A percentile compares a stretch with the other conserved stretches of the same genome.
Conservation (phyloP, 805 yeast genomes). For the Vanderwaltozyma tropicalis region DNA sequence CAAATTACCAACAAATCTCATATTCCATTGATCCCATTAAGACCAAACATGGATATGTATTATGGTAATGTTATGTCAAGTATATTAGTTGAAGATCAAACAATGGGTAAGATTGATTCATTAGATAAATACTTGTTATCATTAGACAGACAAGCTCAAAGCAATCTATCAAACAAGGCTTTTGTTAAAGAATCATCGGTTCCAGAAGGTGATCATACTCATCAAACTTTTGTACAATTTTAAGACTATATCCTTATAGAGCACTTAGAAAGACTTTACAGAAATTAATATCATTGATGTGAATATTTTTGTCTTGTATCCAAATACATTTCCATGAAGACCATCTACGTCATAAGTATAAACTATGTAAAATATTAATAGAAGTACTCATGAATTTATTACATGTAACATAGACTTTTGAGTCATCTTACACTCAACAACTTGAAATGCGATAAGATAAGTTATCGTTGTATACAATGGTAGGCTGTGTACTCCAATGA, state of each 20-base stretch:
- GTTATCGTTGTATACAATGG: no score
- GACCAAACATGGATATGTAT: conserved; percentile 26
- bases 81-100: conserved; percentile 64
- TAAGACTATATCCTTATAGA: conserved; percentile 4
- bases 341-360: no score
- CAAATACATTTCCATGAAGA: no score
- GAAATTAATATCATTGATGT: no score
- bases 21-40: conserved; percentile 21
- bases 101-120: conserved; percentile 41
- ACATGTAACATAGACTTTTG: no score
- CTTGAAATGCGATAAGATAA: no score
- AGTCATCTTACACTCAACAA: no score
- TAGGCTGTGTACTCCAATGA: no score
- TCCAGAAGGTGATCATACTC: conserved; percentile 18
- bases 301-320: no score
- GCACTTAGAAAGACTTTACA: no score
- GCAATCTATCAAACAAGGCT: conserved; percentile 39
- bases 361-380: no score
- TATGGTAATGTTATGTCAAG: conserved; percentile 35
- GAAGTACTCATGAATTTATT: no score
- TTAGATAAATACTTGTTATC: conserved; percentile 58
- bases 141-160: conserved; percentile 55
- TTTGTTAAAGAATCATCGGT: conserved; percentile 18
- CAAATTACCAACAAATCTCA: conserved; percentile 14
- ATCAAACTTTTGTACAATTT: conserved; percentile 28